These are phyloP conservation scores for Solanum gracilifrons DNA, from an alignment of 257 asterid species.

Conservation along the genomic window DNA sequence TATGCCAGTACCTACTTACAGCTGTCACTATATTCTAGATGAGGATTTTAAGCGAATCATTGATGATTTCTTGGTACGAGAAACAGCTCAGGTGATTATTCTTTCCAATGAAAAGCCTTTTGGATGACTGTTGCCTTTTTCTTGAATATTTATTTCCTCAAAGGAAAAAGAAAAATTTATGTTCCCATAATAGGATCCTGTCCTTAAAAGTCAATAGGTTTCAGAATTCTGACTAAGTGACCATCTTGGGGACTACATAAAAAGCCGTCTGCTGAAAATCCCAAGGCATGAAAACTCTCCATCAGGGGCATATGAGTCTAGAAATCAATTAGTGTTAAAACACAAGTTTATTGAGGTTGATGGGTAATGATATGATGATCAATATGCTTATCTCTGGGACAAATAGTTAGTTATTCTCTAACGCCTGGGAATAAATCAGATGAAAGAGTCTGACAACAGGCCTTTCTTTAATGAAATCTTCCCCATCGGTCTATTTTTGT, in stretches of 20 bases:
- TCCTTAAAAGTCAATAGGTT: neutral
- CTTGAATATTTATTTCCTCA: neutral
- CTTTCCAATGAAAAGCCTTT: neutral
- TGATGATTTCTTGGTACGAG: conserved; percentile 68
- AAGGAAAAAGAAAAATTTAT: neutral
- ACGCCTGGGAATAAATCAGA: neutral
- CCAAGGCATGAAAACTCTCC: neutral
- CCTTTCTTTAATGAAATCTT: neutral
- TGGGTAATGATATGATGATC: neutral
- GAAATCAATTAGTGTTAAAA: neutral
- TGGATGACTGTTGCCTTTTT: neutral
- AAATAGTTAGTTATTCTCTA: neutral
- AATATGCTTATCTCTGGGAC: neutral
- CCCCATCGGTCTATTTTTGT: neutral
- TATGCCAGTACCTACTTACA: conserved; percentile 76
- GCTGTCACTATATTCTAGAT: conserved; percentile 74
- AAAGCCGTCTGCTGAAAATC: neutral
- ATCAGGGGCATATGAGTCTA: neutral
- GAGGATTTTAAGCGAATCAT: conserved; percentile 60
- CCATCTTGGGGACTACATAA: neutral
- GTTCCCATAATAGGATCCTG: neutral
- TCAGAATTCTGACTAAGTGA: neutral
- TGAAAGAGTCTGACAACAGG: neutral
- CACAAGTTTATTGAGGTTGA: neutral
- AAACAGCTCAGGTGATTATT: conserved; percentile 62